phyloP scores from a whole-genome alignment of 2,329 filamentous ascomycete species.

The Diaporthe sp. region DNA sequence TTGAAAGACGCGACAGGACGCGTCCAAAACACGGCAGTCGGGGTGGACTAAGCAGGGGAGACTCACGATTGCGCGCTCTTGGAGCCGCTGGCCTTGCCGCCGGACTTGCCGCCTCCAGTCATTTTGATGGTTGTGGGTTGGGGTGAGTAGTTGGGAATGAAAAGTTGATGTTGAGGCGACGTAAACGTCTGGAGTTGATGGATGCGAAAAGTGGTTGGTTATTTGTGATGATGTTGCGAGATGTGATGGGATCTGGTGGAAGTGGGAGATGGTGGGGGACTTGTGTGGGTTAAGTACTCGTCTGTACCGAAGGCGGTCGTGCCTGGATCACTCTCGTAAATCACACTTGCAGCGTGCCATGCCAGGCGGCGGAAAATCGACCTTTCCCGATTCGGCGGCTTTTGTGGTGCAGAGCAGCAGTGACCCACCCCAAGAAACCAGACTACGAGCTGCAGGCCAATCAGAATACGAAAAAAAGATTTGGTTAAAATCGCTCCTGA shows the following conservation, averaged over 20 bases:
- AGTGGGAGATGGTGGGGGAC: slow-evolving; percentile 56
- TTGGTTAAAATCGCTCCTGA: too few relatives aligned
- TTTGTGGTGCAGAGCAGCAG: too few relatives aligned
- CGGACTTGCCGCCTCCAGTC: slow-evolving; percentile 99
- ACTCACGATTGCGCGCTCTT: slow-evolving; percentile 99
- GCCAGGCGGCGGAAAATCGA: too few relatives aligned
- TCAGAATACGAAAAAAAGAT: too few relatives aligned
- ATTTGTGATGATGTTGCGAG: slow-evolving; percentile 43
- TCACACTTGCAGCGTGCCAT: too few relatives aligned
- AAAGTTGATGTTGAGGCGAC: slow-evolving; percentile 46
- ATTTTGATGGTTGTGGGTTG: slow-evolving; percentile 78
- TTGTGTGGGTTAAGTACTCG: slow-evolving; percentile 67
- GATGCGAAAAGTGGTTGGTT: slow-evolving; percentile 49
- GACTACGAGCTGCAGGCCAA: too few relatives aligned
- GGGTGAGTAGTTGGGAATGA: slow-evolving; percentile 53
- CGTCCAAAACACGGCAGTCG: slow-evolving; percentile 11
- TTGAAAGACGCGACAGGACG: slow-evolving; percentile 54
- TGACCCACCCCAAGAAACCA: too few relatives aligned
- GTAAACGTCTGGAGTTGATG: slow-evolving; percentile 46
- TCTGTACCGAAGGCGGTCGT: slow-evolving; percentile 50
- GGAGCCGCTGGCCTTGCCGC: slow-evolving; percentile 98
- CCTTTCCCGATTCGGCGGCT: too few relatives aligned
- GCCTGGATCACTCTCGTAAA: too few relatives aligned
- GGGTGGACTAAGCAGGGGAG: slow-evolving; percentile 24
- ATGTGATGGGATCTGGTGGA: slow-evolving; percentile 51